A percentile compares a stretch with the other conserved stretches of the same genome.
These are phyloP conservation scores for Kurtzmaniella quercitrusa DNA, from an alignment of 1,139 yeast species.

Conservation along the genomic window DNA sequence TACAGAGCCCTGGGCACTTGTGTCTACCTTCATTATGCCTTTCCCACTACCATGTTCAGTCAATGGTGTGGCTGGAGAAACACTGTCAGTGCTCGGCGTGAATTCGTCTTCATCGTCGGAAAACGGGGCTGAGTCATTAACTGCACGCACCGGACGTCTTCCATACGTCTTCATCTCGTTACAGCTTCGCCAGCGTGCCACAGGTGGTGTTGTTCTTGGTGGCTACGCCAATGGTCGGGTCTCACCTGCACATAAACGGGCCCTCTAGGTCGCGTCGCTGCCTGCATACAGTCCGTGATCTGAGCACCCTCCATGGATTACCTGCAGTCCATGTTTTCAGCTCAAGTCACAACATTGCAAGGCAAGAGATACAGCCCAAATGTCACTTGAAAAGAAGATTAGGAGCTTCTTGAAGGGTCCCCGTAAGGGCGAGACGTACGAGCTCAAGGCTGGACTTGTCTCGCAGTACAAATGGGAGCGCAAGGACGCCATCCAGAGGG, in stretches of 20 bases:
- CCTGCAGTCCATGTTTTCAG: neutral
- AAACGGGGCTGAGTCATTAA: neutral
- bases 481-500: constrained; percentile 94
- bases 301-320: no score
- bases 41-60: neutral
- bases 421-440: constrained; percentile 74
- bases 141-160: neutral
- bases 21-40: neutral
- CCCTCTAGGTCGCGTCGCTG: no score
- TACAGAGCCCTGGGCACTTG: neutral
- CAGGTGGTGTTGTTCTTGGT: no score
- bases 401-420: constrained; percentile 44
- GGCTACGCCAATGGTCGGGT: neutral
- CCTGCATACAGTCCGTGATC: no score
- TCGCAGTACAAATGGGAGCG: constrained; percentile 93
- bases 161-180: neutral
- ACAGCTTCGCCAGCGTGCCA: no score
- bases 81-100: neutral
- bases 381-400: constrained; percentile 44
- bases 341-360: neutral
- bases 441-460: constrained; percentile 83
- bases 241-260: neutral
- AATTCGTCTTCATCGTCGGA: neutral
- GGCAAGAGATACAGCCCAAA: constrained; percentile 8
- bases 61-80: neutral